Conservation (phyloP, 768 basidiomycete genomes). For the Daedalea quercina region DNA sequence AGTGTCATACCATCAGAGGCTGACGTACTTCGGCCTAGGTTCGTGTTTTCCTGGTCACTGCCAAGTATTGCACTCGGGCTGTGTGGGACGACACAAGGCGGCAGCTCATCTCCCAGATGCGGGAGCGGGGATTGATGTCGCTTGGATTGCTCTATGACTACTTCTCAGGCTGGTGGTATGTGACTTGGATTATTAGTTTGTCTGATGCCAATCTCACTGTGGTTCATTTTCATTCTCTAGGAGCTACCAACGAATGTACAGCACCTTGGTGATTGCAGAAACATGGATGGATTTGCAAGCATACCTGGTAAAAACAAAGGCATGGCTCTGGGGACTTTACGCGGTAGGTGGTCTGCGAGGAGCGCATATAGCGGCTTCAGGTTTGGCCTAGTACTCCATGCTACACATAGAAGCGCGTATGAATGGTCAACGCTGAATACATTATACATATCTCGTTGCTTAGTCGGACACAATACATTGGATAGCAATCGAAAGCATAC, state of each 20-base stretch:
- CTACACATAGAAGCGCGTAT: neutral
- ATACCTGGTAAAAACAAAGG: conserved; percentile 41
- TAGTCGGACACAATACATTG: neutral
- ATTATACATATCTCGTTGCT: neutral
- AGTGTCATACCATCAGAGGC: neutral
- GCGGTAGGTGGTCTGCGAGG: conserved; percentile 58
- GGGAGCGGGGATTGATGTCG: conserved; percentile 44
- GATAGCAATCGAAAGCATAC: neutral
- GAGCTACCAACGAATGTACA: conserved; percentile 51
- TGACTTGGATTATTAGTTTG: too few species aligned
- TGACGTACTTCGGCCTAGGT: conserved; percentile 30
- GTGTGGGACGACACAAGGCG: conserved; percentile 66
- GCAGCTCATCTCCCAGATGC: conserved; percentile 32
- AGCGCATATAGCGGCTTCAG: conserved; percentile 67
- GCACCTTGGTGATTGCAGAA: conserved; percentile 48
- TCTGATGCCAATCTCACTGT: too few species aligned
- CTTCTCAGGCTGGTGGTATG: conserved; percentile 66
- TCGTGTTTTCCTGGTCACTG: conserved; percentile 87
- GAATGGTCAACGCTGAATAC: neutral
- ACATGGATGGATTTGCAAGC: conserved; percentile 58
- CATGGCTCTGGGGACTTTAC: conserved; percentile 63
- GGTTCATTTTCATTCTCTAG: too few species aligned
- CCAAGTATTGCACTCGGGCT: conserved; percentile 78
- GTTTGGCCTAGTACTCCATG: conserved; percentile 33
- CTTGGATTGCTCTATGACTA: conserved; percentile 41